Evolutionary conservation across 495 filamentous ascomycete genomes (phyloP).

Genomic region (Annulohypoxylon stygium): DNA sequence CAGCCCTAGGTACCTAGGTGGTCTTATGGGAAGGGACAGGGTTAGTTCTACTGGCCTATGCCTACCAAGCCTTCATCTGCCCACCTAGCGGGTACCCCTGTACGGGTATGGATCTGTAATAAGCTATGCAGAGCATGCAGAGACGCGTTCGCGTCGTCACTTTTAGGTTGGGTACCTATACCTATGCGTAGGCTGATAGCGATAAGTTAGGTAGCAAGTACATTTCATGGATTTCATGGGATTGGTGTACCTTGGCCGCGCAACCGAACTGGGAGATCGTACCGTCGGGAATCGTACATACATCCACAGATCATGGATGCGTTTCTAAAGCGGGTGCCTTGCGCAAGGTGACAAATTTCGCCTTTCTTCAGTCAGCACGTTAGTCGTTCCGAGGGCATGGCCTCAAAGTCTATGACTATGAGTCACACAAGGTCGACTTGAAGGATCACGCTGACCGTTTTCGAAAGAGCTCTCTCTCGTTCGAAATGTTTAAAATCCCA

Average conservation of each 20-base stretch:
- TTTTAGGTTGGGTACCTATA: conserved; percentile 11
- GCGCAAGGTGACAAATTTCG: conserved; percentile 39
- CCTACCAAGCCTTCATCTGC: conserved; percentile 16
- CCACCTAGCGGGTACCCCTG: conserved; percentile 21
- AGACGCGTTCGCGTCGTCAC: conserved; percentile 9
- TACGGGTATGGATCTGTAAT: neutral
- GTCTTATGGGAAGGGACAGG: neutral
- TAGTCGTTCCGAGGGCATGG: conserved; percentile 28
- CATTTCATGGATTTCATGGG: neutral
- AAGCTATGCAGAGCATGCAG: neutral
- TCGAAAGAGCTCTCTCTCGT: conserved; percentile 24
- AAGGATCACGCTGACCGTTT: conserved; percentile 42
- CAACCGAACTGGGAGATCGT: conserved; percentile 14
- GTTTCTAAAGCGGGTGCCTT: conserved; percentile 46
- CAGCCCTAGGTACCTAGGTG: too few relatives aligned
- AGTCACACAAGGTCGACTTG: conserved; percentile 40
- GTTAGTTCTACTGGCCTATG: conserved; percentile 9
- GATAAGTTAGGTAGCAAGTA: conserved; percentile 13
- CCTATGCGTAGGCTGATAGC: neutral
- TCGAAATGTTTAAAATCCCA: conserved; percentile 39
- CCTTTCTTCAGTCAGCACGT: conserved; percentile 29
- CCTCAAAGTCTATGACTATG: conserved; percentile 32
- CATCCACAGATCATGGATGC: neutral
- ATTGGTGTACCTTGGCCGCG: conserved; percentile 17
- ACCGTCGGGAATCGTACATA: conserved; percentile 19